Evolutionary conservation across 2,329 filamentous ascomycete genomes (phyloP).

Genomic region (Nigrospora osmanthi): DNA sequence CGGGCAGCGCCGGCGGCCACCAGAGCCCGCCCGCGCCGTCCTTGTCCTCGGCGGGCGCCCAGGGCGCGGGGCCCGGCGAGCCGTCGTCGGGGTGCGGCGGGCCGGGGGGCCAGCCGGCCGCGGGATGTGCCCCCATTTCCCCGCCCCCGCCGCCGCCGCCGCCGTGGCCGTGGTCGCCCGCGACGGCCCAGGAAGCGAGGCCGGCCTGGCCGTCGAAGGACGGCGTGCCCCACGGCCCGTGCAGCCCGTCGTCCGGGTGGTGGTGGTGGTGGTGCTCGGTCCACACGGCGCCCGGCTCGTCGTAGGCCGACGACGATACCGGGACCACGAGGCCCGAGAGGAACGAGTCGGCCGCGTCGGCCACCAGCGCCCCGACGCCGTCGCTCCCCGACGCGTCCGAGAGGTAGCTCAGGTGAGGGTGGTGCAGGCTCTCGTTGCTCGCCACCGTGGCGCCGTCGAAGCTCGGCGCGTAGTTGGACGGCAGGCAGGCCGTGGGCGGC

Average conservation of each 20-base stretch:
- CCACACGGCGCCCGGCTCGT: neutral
- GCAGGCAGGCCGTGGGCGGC: conserved; percentile 44
- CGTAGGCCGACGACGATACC: neutral
- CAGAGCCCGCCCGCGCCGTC: too few relatives aligned
- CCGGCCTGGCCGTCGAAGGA: conserved; percentile 3
- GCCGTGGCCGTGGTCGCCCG: too few relatives aligned
- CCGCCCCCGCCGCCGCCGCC: neutral
- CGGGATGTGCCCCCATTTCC: neutral
- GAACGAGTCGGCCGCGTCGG: conserved; percentile 16
- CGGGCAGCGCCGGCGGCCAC: neutral
- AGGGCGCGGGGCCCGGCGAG: conserved; percentile 1
- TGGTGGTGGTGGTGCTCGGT: too few relatives aligned
- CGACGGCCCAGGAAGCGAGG: too few relatives aligned
- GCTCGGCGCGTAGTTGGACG: conserved; percentile 33
- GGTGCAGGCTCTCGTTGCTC: conserved; percentile 15
- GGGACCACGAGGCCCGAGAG: conserved; percentile 17
- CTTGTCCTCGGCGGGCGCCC: conserved; percentile 5
- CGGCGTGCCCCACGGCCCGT: conserved; percentile 3
- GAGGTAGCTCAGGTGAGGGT: conserved; percentile 26
- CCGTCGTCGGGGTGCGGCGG: neutral
- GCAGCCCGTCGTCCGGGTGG: too few relatives aligned
- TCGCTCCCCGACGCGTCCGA: conserved; percentile 22
- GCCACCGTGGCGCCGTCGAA: conserved; percentile 27
- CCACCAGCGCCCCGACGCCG: conserved; percentile 9
- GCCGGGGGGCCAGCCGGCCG: neutral